Conservation (phyloP, 352 stramenopile genomes). For the Globisporangium nagaii region DNA sequence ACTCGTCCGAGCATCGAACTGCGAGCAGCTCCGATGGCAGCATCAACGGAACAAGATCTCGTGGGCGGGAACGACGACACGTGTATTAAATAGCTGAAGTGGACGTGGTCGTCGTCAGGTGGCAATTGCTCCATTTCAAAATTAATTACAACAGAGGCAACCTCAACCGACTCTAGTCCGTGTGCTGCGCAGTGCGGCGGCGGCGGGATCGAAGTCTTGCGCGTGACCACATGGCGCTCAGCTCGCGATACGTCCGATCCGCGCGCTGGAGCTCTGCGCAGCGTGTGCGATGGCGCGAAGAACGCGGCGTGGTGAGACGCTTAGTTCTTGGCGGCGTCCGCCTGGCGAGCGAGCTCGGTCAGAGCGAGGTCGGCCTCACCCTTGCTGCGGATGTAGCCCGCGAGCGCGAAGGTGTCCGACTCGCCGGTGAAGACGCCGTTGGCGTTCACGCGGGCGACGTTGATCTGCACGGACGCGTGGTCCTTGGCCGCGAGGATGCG, state of each 20-base stretch:
- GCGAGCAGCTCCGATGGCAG: no score
- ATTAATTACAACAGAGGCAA: constrained; percentile 9
- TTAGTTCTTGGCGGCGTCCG: constrained; percentile 83
- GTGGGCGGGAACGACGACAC: background rate
- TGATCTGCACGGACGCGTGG: constrained; percentile 97
- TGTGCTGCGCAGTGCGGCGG: background rate
- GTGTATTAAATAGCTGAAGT: constrained; percentile 8
- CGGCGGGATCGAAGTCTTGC: no score
- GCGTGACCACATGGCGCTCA: no score
- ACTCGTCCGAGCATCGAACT: no score
- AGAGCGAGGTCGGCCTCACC: constrained; percentile 93
- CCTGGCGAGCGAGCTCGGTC: constrained; percentile 71
- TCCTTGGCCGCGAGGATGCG: constrained; percentile 97
- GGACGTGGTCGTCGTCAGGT: background rate
- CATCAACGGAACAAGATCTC: no score
- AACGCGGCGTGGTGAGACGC: background rate
- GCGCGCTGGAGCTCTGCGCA: no score
- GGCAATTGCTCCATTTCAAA: constrained; percentile 11
- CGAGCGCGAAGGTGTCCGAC: constrained; percentile 92
- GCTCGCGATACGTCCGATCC: background rate
- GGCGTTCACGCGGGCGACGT: constrained; percentile 96
- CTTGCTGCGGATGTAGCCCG: constrained; percentile 97
- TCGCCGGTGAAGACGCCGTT: constrained; percentile 96
- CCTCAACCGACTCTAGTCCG: constrained; percentile 14
- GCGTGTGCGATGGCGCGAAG: background rate